Conservation (phyloP, 352 stramenopile species). For the Globisporangium nagaii region DNA sequence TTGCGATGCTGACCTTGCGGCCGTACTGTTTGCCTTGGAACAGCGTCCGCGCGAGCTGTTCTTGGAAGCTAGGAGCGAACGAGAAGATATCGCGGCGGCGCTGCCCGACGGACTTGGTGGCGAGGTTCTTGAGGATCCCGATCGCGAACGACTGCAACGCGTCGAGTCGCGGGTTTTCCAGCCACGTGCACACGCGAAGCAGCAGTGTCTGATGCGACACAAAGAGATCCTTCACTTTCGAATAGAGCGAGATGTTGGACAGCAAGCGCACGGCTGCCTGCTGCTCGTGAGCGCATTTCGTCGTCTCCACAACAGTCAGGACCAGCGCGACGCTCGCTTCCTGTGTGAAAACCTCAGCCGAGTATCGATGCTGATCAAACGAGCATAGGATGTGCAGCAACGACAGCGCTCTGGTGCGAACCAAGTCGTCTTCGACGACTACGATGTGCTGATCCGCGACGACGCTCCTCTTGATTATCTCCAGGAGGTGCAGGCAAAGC, state of each 20-base stretch:
- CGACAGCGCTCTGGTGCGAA: slow-evolving; percentile 16
- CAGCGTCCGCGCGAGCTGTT: slow-evolving; percentile 26
- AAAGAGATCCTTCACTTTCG: slow-evolving; percentile 11
- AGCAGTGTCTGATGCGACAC: slow-evolving; percentile 9
- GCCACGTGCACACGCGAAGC: slow-evolving; percentile 7
- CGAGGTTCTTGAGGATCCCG: slow-evolving; percentile 13
- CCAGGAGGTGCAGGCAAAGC: slow-evolving; percentile 7
- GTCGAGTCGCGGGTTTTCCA: slow-evolving; percentile 11
- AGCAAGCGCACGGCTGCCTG: slow-evolving; percentile 17
- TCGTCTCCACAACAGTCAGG: slow-evolving; percentile 23
- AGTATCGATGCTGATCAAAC: slow-evolving; percentile 16
- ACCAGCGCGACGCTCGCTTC: slow-evolving; percentile 16
- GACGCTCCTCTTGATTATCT: slow-evolving; percentile 3
- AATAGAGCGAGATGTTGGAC: slow-evolving; percentile 16
- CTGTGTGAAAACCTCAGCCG: slow-evolving; percentile 17
- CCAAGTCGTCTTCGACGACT: slow-evolving; percentile 8
- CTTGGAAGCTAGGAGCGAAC: slow-evolving; percentile 22
- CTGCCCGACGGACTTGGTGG: slow-evolving; percentile 6
- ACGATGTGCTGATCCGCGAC: background rate
- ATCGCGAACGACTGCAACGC: slow-evolving; percentile 10
- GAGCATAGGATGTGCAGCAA: slow-evolving; percentile 26
- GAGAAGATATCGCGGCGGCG: slow-evolving; percentile 8
- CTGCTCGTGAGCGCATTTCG: slow-evolving; percentile 17
- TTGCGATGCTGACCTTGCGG: slow-evolving; percentile 7
- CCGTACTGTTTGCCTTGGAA: slow-evolving; percentile 16